Percentiles rank a stretch among this genome's conserved stretches.
Conservation (phyloP, 768 basidiomycete species). For the Tylopilus rubrobrunneus region DNA sequence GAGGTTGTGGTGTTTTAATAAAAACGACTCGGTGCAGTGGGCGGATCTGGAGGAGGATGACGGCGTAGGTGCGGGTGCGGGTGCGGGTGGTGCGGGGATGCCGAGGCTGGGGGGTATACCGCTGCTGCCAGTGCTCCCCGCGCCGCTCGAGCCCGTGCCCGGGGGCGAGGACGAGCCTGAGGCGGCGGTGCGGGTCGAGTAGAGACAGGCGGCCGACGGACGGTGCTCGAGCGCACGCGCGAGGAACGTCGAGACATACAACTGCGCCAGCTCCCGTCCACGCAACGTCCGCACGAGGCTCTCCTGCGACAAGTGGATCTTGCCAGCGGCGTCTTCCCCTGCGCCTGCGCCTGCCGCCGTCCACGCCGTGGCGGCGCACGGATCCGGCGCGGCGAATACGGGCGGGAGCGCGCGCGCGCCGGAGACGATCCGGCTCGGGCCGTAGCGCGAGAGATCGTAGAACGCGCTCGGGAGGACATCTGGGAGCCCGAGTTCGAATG, state of each 20-base stretch:
- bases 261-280: slow-evolving; percentile 64
- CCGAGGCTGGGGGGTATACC: background rate
- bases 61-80: too few species aligned
- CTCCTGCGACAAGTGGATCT: slow-evolving; percentile 34
- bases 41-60: slow-evolving; percentile 7
- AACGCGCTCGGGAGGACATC: slow-evolving; percentile 65
- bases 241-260: slow-evolving; percentile 60
- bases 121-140: background rate
- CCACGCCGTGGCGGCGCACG: slow-evolving; percentile 2
- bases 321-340: slow-evolving; percentile 2
- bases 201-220: slow-evolving; percentile 47
- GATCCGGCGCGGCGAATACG: slow-evolving; percentile 25
- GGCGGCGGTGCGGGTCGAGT: slow-evolving; percentile 29
- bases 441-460: slow-evolving; percentile 73
- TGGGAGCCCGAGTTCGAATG: slow-evolving; percentile 56
- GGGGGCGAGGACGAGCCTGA: background rate
- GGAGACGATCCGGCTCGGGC: slow-evolving; percentile 60
- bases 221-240: slow-evolving; percentile 49
- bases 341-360: background rate
- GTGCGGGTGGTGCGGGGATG: too few species aligned
- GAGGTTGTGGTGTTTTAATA: too few species aligned
- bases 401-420: slow-evolving; percentile 41
- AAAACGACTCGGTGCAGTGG: slow-evolving; percentile 64
- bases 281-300: slow-evolving; percentile 45
- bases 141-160: background rate